Base-by-base conservation (phyloP, 2,329 filamentous ascomycete genomes). In the Hypoxylon sp. region DNA sequence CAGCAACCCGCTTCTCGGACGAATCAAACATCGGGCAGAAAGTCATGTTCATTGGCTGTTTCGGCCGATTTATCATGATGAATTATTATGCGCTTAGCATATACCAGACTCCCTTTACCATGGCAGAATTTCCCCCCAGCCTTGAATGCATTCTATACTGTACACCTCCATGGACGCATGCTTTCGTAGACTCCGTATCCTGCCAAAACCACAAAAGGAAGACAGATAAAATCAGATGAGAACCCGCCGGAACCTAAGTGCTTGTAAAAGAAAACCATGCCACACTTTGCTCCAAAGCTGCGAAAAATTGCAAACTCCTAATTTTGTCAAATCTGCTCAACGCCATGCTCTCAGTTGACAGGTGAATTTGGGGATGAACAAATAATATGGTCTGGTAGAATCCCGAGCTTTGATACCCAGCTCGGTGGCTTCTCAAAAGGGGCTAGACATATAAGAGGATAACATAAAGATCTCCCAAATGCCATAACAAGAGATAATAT, bases 121-220 rank as follows among this genome's bases (percentile, higher is more conserved):
- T 63, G 61, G 53, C 51, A 55, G 33, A 54, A 44, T 47, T 37
- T 57, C 35, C 53, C 52, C 31, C 53, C 39, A 17, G 35, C 61
- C 52, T 8, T 61, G 39, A 65, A 68, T 68, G 66, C 66, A 68
- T 68, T 68, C 66, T 68, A 65, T 65, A 68, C 31, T 56, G 31
- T 65, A 61, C 62, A 60, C 47, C 61, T 35, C 50, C 62, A 19
- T 68, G 35, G 48, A 61, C 53, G 58, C 17, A 53, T 66, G 66
- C 54, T 59, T 52, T 60, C 58, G 51, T 66, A 53, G 44, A 69
- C 53, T 51, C 63, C 63, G 35, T 69, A 66, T 54, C 58, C 63
- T 14, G 17, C 42, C 39, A 65, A 52, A 57, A 53, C 13, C 59
- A 42, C 59, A 42, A 56, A 57, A 47, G 35, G 33, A 57, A 24